phyloP scores from a whole-genome alignment of 78 protist species.

The Abeoforma whisleri region DNA sequence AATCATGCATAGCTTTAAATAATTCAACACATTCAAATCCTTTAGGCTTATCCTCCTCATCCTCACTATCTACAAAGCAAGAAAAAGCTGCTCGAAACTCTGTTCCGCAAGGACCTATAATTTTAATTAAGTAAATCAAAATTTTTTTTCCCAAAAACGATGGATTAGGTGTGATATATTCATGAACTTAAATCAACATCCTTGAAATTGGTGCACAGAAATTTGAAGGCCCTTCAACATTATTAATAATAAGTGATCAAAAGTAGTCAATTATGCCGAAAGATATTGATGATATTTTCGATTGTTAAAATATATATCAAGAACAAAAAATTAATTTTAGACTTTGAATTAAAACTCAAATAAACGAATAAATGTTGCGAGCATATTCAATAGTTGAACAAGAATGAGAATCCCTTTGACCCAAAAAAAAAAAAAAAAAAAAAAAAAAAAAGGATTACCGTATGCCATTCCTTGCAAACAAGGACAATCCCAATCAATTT shows the following conservation, averaged over 20 bases:
- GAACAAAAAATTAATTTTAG: neutral
- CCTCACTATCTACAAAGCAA: conserved; percentile 42
- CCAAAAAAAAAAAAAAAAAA: neutral
- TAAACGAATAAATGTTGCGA: too few relatives aligned
- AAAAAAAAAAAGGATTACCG: conserved; percentile 2
- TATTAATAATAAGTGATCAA: too few relatives aligned
- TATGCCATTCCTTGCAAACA: conserved; percentile 33
- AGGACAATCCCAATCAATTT: conserved; percentile 51
- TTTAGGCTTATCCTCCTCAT: conserved; percentile 18
- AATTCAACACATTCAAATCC: conserved; percentile 41
- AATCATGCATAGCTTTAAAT: conserved; percentile 30
- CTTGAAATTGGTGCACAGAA: too few relatives aligned
- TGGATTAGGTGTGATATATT: too few relatives aligned
- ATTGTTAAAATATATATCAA: too few relatives aligned
- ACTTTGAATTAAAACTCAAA: too few relatives aligned
- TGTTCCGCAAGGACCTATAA: conserved; percentile 31
- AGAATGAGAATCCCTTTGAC: neutral
- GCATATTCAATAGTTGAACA: neutral
- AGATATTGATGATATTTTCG: too few relatives aligned
- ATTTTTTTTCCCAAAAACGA: too few relatives aligned
- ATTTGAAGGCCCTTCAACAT: too few relatives aligned
- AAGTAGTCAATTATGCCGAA: too few relatives aligned
- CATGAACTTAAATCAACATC: too few relatives aligned
- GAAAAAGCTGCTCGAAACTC: conserved; percentile 43
- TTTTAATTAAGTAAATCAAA: too few relatives aligned